Evolutionary conservation across 345 rosid genomes (phyloP), one percentile per base, ranked within the genome.

Genomic region (Populus alba): DNA sequence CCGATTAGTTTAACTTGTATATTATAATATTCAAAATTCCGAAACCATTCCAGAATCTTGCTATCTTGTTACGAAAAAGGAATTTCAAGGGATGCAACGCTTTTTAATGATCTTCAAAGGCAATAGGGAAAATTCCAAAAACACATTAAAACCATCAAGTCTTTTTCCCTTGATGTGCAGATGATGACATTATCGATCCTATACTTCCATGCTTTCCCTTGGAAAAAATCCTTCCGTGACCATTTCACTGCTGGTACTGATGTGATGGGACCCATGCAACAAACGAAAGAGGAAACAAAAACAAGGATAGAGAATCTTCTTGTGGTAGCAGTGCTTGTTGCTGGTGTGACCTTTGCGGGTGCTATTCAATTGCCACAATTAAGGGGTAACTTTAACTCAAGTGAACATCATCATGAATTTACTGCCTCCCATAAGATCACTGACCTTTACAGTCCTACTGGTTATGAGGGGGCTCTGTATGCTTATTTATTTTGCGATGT

Each of bases 251-350:
- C 0, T 2, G 18, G 22, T 51, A 7, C n/a, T 51, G n/a, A n/a
- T n/a, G n/a, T n/a, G n/a, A n/a, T n/a, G n/a, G n/a, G 7, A 51
- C n/a, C n/a, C n/a, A 51, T 6, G 59, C 59, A 22, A 51, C 59
- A 9, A 51, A 51, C n/a, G 59, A 51, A 51, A 51, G 8, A 18
- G 59, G 59, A 51, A 20, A 51, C 59, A 51, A 51, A 75, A 23
- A 74, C 68, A 29, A 75, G 80, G 51, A 67, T 82, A 7, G 73
- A 75, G 66, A 79, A 73, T 53, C 77, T 82, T 33, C 75, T 82
- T 18, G 31, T 76, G 38, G 75, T 79, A 38, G 82, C 82, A 73
- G 76, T 75, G 57, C 70, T 79, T 1, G 72, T 77, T 25, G 81
- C 83, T 38, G 70, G 72, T 35, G 63, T 70, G 47, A 69, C 86